Percentiles rank a stretch among this genome's conserved stretches.
These are phyloP conservation scores for Corynespora cassiicola DNA, from an alignment of 2,329 filamentous ascomycete species.

Conservation along the genomic window DNA sequence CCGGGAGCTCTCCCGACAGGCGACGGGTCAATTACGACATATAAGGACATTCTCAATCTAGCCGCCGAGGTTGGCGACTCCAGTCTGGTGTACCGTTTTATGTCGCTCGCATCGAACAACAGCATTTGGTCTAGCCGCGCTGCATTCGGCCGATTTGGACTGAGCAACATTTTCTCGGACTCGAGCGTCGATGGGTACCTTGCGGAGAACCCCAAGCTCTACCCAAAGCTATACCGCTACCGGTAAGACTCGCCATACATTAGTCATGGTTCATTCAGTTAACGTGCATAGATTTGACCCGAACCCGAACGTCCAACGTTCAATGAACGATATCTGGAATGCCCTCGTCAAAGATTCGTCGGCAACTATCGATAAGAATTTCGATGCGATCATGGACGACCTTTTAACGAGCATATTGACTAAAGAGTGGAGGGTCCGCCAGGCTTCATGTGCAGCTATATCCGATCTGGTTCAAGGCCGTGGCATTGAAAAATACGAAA, in stretches of 20 bases:
- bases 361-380: conserved; percentile 77
- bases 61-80: conserved; percentile 98
- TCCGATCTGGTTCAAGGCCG: conserved; percentile 86
- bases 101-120: conserved; percentile 95
- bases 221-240: conserved; percentile 93
- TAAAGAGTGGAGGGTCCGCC: conserved; percentile 89
- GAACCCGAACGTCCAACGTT: conserved; percentile 87
- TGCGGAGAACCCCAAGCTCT: conserved; percentile 88
- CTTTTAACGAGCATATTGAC: conserved; percentile 84
- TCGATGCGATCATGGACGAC: conserved; percentile 88
- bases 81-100: conserved; percentile 96
- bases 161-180: conserved; percentile 90
- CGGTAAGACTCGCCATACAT: conserved; percentile 48
- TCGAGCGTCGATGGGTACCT: conserved; percentile 72
- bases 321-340: conserved; percentile 98
- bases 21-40: conserved; percentile 90
- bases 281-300: conserved; percentile 74
- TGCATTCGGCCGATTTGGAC: conserved; percentile 90
- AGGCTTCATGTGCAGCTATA: conserved; percentile 91
- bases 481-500: conserved; percentile 72
- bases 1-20: conserved; percentile 88
- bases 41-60: conserved; percentile 94
- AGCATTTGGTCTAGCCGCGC: conserved; percentile 97
- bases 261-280: conserved; percentile 7
- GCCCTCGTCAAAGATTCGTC: conserved; percentile 89